These are phyloP conservation scores for Tremella yokohamensis DNA, from an alignment of 768 basidiomycete species.

Conservation along the genomic window DNA sequence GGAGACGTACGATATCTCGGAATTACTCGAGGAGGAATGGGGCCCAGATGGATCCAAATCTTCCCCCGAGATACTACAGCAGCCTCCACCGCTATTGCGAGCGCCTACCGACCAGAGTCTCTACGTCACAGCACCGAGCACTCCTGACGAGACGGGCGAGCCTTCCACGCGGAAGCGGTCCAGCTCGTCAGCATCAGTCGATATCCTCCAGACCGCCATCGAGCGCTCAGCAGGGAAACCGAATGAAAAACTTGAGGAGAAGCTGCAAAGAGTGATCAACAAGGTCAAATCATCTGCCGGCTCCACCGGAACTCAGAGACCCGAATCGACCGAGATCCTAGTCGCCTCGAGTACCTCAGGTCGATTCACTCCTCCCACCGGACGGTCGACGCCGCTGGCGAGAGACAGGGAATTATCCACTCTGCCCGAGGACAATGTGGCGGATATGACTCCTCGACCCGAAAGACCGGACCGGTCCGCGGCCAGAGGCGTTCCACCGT, in stretches of 20 bases:
- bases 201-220: slow-evolving; percentile 49
- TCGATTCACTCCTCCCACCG: slow-evolving; percentile 7
- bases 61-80: slow-evolving; percentile 9
- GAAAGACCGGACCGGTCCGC: slow-evolving; percentile 10
- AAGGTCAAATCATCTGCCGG: slow-evolving; percentile 40
- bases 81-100: slow-evolving; percentile 28
- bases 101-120: slow-evolving; percentile 30
- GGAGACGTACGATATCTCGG: slow-evolving; percentile 87
- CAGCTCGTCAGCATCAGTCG: slow-evolving; percentile 15
- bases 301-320: neutral
- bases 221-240: slow-evolving; percentile 28
- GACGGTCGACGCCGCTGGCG: slow-evolving; percentile 20
- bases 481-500: slow-evolving; percentile 9
- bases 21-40: slow-evolving; percentile 87
- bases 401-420: slow-evolving; percentile 12
- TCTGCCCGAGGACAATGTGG: slow-evolving; percentile 20
- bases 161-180: slow-evolving; percentile 5
- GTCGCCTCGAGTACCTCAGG: neutral
- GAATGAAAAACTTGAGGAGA: slow-evolving; percentile 47
- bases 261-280: slow-evolving; percentile 51
- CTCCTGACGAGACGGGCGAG: slow-evolving; percentile 25
- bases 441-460: slow-evolving; percentile 16
- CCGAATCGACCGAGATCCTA: neutral
- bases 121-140: slow-evolving; percentile 50
- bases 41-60: slow-evolving; percentile 20